Base-by-base conservation (phyloP, 208 protist species). In the Trypanosoma grayi region DNA sequence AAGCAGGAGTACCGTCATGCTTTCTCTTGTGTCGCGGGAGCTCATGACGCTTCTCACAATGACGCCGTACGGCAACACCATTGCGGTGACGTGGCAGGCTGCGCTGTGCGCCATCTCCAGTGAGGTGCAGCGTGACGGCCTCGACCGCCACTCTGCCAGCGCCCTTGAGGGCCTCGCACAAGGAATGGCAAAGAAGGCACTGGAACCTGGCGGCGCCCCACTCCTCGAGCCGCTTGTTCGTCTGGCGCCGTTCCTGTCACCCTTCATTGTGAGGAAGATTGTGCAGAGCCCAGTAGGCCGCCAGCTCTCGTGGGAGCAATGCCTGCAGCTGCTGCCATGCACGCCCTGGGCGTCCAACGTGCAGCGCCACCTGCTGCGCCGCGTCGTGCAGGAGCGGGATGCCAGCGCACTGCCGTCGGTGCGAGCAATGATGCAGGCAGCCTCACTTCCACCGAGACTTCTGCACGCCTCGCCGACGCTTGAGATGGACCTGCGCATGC, bases 361-460 rank as follows among this genome's bases (percentile, higher is more conserved):
- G 25, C 81, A 90, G 59, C 33, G 75, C 28, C 63, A 65, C 47
- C 66, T 93, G 41, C 57, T 93, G 10, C 87, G 82, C 8, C 81
- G 78, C 31, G 44, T 83, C 10, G 70, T 74, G 39, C 67, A 79
- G 56, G 68, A 79, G 28, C 53, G 58, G 16, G 55, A 73, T n/a
- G 79, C 22, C 9, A 41, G 31, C 13, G 25, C 27, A 1, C 20
- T 67, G 18, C n/a, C 50, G 4, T n/a, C 4, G 4, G 37, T 60
- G 37, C 52, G 22, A 27, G 14, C 27, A 13, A 6, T 67, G 2
- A 31, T 70, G 33, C 44, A 40, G 24, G 67, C 11, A 59, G 60
- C 4, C 67, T 67, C 25, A 47, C 61, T 50, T 58, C 61, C 27
- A 16, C 54, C 9, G 47, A 56, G 48, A 28, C 48, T 47, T 47